Base-by-base conservation (phyloP, 2,329 filamentous ascomycete species). In the Leptographium galeiforme region DNA sequence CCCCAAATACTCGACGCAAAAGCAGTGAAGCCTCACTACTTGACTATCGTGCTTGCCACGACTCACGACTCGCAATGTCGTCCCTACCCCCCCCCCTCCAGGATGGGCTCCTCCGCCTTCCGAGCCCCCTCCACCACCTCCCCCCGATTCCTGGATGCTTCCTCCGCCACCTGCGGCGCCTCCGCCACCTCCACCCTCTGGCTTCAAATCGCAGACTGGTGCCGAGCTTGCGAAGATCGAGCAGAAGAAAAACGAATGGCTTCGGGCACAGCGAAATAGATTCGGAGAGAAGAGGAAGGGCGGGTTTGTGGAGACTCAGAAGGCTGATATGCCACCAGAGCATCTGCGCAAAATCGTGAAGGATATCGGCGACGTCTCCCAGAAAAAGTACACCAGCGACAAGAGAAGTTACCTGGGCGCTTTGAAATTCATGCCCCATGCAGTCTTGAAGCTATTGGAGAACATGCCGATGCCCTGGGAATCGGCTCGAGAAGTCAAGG, bases 381-480 rank as follows among this genome's bases (percentile, higher is more conserved):
- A 98, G 70, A 97, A 96, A 75, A 97, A 96, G 69, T 98, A 96
- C 74, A 96, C 89, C 60, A 95, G 86, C 65, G 93, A 98, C 73
- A 98, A 98, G 77, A 82, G 93, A 61, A 96, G 90, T 70, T 98
- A 98, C 68, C 78, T 98, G 48, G 94, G 94, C 58, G 93, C 94
- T 38, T 72, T 98, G 58, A 98, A 98, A 72, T 98, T 96, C 72
- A 98, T 98, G 93, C 93, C 93, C 1, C 93, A 98, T 66, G 93
- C 93, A 7, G 93, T 98, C 12, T 72, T 98, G 72, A 98, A 98
- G 74, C 77, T 98, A 30, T 70, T 98, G 54, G 93, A 98, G 73
- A 98, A 98, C 63, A 98, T 98, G 93, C 93, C 93, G 5, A 98
- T 98, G 93, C 93, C 93, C 0, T 98, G 93, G 93, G 93, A 98